Percentiles rank a stretch among this genome's conserved stretches.
Conservation (phyloP, 495 filamentous ascomycete genomes). For the Aspergillus bridgeri region DNA sequence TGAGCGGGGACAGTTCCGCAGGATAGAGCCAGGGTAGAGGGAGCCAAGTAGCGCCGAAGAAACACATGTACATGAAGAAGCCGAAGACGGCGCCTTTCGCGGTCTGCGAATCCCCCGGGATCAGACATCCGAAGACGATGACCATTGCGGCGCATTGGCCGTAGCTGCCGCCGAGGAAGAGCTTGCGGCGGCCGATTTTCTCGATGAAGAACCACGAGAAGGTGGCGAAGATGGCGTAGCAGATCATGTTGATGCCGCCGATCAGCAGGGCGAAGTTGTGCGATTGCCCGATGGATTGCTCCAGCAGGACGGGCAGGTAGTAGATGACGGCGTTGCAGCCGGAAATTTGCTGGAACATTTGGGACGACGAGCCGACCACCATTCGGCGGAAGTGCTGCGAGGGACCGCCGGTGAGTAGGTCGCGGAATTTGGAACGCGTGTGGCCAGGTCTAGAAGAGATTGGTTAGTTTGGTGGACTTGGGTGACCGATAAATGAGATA, state of each 20-base stretch:
- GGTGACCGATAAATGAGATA: background rate
- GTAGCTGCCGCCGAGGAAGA: constrained; percentile 61
- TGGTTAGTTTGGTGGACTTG: constrained; percentile 24
- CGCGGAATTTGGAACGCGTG: constrained; percentile 25
- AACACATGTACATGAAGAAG: constrained; percentile 67
- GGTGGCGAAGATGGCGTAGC: constrained; percentile 66
- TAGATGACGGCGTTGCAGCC: constrained; percentile 74
- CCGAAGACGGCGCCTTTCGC: constrained; percentile 68
- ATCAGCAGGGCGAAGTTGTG: constrained; percentile 62
- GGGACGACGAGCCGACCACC: constrained; percentile 29
- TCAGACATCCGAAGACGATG: constrained; percentile 60
- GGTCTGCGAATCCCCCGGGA: constrained; percentile 47
- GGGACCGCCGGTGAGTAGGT: constrained; percentile 28
- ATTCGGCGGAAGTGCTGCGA: constrained; percentile 33
- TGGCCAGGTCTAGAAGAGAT: constrained; percentile 6
- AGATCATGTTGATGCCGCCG: constrained; percentile 72
- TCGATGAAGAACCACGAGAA: constrained; percentile 74
- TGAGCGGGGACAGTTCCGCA: constrained; percentile 65
- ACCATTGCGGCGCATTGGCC: constrained; percentile 65
- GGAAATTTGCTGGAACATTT: constrained; percentile 68
- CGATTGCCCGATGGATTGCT: constrained; percentile 51
- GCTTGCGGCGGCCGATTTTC: constrained; percentile 59
- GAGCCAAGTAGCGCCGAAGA: constrained; percentile 66
- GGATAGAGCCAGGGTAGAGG: constrained; percentile 49
- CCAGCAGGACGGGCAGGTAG: constrained; percentile 68